phyloP scores from a whole-genome alignment of 2,329 filamentous ascomycete species.

The Fusarium anthophilum region DNA sequence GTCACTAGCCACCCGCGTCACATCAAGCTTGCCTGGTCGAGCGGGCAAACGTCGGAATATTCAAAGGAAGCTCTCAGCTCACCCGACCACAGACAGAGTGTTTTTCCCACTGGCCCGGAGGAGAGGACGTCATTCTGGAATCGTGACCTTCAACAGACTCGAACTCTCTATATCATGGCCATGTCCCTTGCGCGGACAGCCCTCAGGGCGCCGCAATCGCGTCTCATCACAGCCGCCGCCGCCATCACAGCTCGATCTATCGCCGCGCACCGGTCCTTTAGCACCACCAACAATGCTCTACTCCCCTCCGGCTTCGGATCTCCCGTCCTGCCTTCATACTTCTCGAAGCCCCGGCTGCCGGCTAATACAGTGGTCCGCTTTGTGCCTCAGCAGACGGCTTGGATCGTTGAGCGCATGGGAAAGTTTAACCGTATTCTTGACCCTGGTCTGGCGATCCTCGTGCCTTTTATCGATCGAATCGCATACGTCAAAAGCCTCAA shows the following conservation, averaged over 20 bases:
- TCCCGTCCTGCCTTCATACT: slow-evolving; percentile 73
- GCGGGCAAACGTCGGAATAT: slow-evolving; percentile 31
- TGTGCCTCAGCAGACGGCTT: slow-evolving; percentile 99
- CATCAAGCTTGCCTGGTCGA: slow-evolving; percentile 9
- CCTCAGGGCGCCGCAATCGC: slow-evolving; percentile 40
- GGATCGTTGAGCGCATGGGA: slow-evolving; percentile 99
- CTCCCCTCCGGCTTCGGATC: slow-evolving; percentile 48
- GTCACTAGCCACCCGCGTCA: slow-evolving; percentile 21
- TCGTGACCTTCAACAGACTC: slow-evolving; percentile 27
- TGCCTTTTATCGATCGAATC: slow-evolving; percentile 93
- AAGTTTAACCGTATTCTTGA: slow-evolving; percentile 94
- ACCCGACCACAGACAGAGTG: background rate
- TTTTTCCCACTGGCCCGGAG: slow-evolving; percentile 37
- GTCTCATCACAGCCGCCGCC: slow-evolving; percentile 32
- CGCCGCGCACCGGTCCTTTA: slow-evolving; percentile 43
- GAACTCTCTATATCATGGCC: slow-evolving; percentile 40
- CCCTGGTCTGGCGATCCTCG: slow-evolving; percentile 87
- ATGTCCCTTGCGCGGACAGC: slow-evolving; percentile 45
- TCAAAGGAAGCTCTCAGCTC: slow-evolving; percentile 23
- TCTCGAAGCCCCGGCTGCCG: slow-evolving; percentile 77
- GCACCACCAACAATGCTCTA: slow-evolving; percentile 45
- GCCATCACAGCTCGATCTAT: slow-evolving; percentile 26
- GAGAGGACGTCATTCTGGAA: slow-evolving; percentile 37
- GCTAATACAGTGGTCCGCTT: slow-evolving; percentile 96
- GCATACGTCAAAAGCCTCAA: slow-evolving; percentile 98